Conservation (phyloP, 2,329 filamentous ascomycete genomes). For the Furcasterigmium sp. region DNA sequence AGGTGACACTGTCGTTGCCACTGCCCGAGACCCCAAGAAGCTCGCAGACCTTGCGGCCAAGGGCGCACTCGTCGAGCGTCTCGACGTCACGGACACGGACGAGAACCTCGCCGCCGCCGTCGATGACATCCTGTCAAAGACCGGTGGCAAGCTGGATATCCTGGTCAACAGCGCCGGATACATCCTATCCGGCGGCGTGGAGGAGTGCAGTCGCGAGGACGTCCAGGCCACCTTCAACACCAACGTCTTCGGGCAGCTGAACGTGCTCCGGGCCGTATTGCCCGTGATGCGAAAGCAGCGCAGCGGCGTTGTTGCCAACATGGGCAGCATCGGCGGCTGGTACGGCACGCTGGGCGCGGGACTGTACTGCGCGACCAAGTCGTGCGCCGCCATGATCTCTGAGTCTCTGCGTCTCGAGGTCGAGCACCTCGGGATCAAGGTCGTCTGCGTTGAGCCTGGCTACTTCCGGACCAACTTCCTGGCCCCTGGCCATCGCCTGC, state of each 20-base stretch:
- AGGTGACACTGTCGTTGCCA: slow-evolving; percentile 46
- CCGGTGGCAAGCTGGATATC: slow-evolving; percentile 35
- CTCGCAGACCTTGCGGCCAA: slow-evolving; percentile 30
- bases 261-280: slow-evolving; percentile 40
- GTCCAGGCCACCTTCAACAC: slow-evolving; percentile 37
- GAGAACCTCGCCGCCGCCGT: slow-evolving; percentile 28
- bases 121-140: slow-evolving; percentile 11
- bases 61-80: slow-evolving; percentile 35
- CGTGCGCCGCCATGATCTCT: slow-evolving; percentile 36
- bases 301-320: slow-evolving; percentile 30
- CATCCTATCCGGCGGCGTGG: slow-evolving; percentile 34
- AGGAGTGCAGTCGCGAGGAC: slow-evolving; percentile 32
- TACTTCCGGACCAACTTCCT: slow-evolving; percentile 46
- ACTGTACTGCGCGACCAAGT: slow-evolving; percentile 40
- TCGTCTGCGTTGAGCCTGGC: slow-evolving; percentile 41
- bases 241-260: slow-evolving; percentile 48
- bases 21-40: slow-evolving; percentile 31
- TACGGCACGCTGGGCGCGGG: slow-evolving; percentile 27
- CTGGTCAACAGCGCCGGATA: slow-evolving; percentile 43
- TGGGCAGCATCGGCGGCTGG: slow-evolving; percentile 43
- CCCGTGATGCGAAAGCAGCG: slow-evolving; percentile 37
- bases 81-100: slow-evolving; percentile 41
- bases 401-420: slow-evolving; percentile 39
- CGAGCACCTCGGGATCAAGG: slow-evolving; percentile 35
- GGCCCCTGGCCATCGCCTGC: slow-evolving; percentile 17